Evolutionary conservation across 768 basidiomycete genomes (phyloP), one percentile per base, ranked within the genome.

Genomic region (Rhizopogon salebrosus): DNA sequence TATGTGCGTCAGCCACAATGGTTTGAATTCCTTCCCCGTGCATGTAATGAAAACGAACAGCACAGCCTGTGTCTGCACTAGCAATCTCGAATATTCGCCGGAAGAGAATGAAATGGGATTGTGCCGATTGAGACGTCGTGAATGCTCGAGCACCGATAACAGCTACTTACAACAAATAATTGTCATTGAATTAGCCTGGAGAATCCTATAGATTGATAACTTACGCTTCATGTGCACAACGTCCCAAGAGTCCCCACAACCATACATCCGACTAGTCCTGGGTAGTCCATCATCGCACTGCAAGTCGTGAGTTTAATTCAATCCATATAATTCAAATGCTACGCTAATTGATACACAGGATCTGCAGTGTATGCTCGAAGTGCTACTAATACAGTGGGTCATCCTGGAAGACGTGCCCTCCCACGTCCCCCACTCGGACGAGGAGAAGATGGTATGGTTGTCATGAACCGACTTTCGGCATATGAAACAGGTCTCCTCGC

Each of bases 91-190:
- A 67, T 6, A 70, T 67, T 1, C 34, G 35, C 0, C 26, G 22
- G 42, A 67, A 64, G 0, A 68, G 46, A 11, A 62, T 59, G 3
- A 57, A 13, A 29, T 70, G 63, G 6, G 64, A 62, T 11, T 64
- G 24, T 0, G 68, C 62, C 13, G 56, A 60, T 38, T 67, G 60
- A 0, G 58, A 68, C 1, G 54, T 68, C 4, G 56, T 66, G 24
- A 70, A 69, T 6, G 62, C 63, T 13, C 48, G 53, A 1, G 56
- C 56, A 1, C 51, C 24, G 0, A 62, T 53, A 13, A 67, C 36
- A 37, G 36, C 14, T 14, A 37, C n/a, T n/a, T n/a, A n/a, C n/a
- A n/a, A n/a, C n/a, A n/a, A 27, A 5, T 27, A 3, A 27, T 27
- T 3, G 27, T 8, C 8, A 6, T 27, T 6, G 27, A 6, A 3